A percentile compares a stretch with the other conserved stretches of the same genome.
These are phyloP conservation scores for Mariannaea sp. DNA, from an alignment of 2,329 filamentous ascomycete species.

Conservation along the genomic window DNA sequence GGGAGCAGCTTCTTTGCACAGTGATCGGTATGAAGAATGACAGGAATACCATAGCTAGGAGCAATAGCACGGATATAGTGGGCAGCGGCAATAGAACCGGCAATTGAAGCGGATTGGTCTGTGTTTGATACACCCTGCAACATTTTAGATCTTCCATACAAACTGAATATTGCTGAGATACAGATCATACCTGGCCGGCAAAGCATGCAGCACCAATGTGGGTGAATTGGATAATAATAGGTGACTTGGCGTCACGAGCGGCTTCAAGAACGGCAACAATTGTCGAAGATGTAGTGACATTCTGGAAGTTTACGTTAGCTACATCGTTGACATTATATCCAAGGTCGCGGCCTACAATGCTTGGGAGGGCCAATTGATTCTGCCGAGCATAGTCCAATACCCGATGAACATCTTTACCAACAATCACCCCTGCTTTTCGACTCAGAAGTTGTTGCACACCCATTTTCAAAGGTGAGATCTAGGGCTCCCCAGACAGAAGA, in stretches of 20 bases:
- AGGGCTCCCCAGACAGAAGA: no score
- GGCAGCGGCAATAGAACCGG: conserved; percentile 84
- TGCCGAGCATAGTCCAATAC: conserved; percentile 92
- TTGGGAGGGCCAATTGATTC: conserved; percentile 86
- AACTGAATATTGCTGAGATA: conserved; percentile 13
- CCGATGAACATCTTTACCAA: conserved; percentile 58
- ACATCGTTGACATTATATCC: conserved; percentile 14
- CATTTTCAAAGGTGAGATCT: no score
- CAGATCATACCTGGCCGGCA: conserved; percentile 73
- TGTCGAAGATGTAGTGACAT: conserved; percentile 88
- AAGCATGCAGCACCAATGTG: conserved; percentile 95
- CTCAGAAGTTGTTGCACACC: conserved; percentile 50
- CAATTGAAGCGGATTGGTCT: conserved; percentile 86
- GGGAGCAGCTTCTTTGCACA: conserved; percentile 99
- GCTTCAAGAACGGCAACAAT: conserved; percentile 86
- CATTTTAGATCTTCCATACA: no score
- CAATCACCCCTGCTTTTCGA: conserved; percentile 59
- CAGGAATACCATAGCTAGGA: conserved; percentile 84
- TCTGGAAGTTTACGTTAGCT: conserved; percentile 50
- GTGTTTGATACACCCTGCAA: conserved; percentile 72
- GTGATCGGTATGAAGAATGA: conserved; percentile 96
- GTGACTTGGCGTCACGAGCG: conserved; percentile 87
- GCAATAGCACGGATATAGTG: conserved; percentile 92
- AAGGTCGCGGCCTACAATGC: conserved; percentile 67
- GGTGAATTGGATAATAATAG: conserved; percentile 90